Evolutionary conservation across 176 grass and related monocot genomes (phyloP), one percentile per base, ranked within the genome.

Genomic region (Urochloa ruziziensis): DNA sequence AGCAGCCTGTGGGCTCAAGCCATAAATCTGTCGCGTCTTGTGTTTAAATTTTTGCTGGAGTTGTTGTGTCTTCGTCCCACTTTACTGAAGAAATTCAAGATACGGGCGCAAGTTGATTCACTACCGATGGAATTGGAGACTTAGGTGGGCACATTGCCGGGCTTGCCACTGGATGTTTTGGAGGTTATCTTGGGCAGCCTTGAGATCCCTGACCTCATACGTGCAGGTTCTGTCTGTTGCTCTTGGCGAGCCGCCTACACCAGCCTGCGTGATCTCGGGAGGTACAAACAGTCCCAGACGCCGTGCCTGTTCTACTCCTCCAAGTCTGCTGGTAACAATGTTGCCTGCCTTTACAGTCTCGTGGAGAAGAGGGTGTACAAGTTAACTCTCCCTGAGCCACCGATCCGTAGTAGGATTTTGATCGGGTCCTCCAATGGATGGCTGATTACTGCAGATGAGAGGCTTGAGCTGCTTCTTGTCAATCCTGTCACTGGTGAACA

Each of bases 141-240:
- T 23, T 5, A 16, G 37, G 52, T 11, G n/a, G n/a, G n/a, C 28
- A 61, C 7, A 2, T 16, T 44, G 68, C 57, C 15, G 9, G 81
- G 32, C 37, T 70, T 63, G 23, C 70, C 70, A 10, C 14, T 14
- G 59, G 81, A 83, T 39, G 29, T 53, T 0, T 10, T n/a, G n/a
- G n/a, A n/a, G n/a, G n/a, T n/a, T n/a, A n/a, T n/a, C n/a, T n/a
- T n/a, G n/a, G n/a, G n/a, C 1, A 15, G 2, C 25, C 53, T 83
- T 28, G 56, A 83, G 28, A 73, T 83, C 68, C 39, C 80, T 49
- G 80, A 83, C 56, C 42, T 83, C 4, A 23, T 62, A 18, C 80
- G 69, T 1, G 80, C 29, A 0, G 40, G 53, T 14, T 62, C 68
- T 12, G 56, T 83, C 19, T 83, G 56, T 7, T 28, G 37, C 19